Conservation (phyloP, 257 asterid species). For the Fraxinus quadrangulata region DNA sequence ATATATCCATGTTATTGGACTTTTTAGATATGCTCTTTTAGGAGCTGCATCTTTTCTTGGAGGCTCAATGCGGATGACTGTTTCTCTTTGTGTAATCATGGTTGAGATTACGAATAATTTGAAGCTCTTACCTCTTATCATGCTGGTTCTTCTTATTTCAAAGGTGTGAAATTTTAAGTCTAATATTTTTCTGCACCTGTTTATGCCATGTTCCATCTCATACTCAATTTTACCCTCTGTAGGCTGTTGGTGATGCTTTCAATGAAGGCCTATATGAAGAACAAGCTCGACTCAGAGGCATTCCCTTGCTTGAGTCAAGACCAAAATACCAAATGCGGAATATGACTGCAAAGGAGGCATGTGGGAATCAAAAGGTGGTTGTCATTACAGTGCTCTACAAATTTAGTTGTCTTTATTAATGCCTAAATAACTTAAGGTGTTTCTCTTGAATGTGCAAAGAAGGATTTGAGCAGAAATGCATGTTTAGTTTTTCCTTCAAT, state of each 20-base stretch:
- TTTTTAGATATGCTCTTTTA: constrained; percentile 83
- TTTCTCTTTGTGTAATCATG: constrained; percentile 97
- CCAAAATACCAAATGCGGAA: constrained; percentile 97
- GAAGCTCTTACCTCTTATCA: constrained; percentile 89
- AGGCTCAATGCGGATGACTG: constrained; percentile 99
- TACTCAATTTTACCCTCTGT: constrained; percentile 22
- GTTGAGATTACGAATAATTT: constrained; percentile 94
- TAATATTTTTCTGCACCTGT: neutral
- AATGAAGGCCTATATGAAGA: constrained; percentile 97
- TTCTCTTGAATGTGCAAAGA: constrained; percentile 10
- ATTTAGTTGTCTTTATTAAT: neutral
- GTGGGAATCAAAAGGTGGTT: constrained; percentile 80
- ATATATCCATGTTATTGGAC: constrained; percentile 28
- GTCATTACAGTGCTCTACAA: constrained; percentile 17
- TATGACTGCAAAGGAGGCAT: constrained; percentile 90
- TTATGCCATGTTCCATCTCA: constrained; percentile 11
- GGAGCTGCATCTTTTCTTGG: constrained; percentile 99
- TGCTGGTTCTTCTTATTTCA: constrained; percentile 98
- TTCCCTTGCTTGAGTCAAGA: constrained; percentile 91
- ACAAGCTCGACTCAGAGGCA: constrained; percentile 87
- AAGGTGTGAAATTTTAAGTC: constrained; percentile 49
- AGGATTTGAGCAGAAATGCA: neutral
- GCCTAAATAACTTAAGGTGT: constrained; percentile 6
- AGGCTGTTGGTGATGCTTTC: constrained; percentile 99
- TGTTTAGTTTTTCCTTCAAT: neutral